Base-by-base conservation (phyloP, 176 grass and related monocot genomes). In the Musa beccarii region DNA sequence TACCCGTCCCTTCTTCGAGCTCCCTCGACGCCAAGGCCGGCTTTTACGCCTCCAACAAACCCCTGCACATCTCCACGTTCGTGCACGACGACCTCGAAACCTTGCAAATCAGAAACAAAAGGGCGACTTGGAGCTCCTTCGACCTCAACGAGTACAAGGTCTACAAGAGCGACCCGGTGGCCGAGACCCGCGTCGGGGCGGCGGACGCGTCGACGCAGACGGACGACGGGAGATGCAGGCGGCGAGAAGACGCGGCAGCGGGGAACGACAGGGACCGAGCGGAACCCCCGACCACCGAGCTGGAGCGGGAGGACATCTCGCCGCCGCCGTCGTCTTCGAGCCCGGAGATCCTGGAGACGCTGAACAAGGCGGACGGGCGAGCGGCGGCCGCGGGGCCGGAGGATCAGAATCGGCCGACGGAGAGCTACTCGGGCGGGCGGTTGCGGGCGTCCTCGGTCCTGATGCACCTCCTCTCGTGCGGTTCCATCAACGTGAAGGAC, bases 391-490 rank as follows among this genome's bases (percentile, higher is more conserved):
- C 66, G 1, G 68, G 63, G 21, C 23, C 78, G 3, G 55, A 65
- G 23, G 51, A 54, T 13, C 57, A 51, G 78, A 65, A 84, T 65
- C 79, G 16, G 73, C 59, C 29, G 83, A 73, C 52, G 52, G 83
- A 14, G 15, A 54, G 64, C 13, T 69, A 74, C 19, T 66, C 80
- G 5, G 78, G 81, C 66, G 84, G 87, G 22, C 69, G 87, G 54
- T 81, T 92, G 80, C 87, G 89, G 28, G 81, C 87, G 53, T 84
- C 89, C 29, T 71, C 87, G 57, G 52, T 92, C 75, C 83, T 96
- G 8, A 88, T 92, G 87, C 89, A 96, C 43, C 79, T 96, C 61
- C 84, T 96, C 64, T 96, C 93, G 1, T 96, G 93, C 64, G 89
- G 93, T 16, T 90, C 85, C 52, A 77, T 88, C 55, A 28, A 59